These are phyloP conservation scores for Botrytis cinerea DNA, from an alignment of 2,329 filamentous ascomycete species.

Conservation along the genomic window DNA sequence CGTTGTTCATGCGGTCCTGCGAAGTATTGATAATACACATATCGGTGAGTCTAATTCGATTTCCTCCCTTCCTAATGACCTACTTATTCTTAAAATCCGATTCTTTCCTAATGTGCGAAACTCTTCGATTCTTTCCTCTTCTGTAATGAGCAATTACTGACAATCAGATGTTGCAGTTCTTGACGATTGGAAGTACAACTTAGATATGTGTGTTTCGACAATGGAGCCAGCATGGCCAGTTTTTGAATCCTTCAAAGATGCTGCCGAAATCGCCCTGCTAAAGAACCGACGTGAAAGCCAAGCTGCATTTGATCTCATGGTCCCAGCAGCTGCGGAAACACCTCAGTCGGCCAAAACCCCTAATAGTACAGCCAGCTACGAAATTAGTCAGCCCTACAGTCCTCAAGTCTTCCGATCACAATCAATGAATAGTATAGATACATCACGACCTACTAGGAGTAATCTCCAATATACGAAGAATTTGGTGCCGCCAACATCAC, in stretches of 20 bases:
- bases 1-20: conserved; percentile 36
- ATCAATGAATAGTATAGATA: conserved; percentile 20
- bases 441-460: conserved; percentile 17
- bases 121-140: not conserved
- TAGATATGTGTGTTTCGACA: conserved; percentile 36
- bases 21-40: conserved; percentile 38
- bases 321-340: conserved; percentile 31
- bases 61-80: not conserved
- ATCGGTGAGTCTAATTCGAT: conserved; percentile 20
- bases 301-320: conserved; percentile 37
- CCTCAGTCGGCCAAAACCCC: conserved; percentile 34
- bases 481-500: conserved; percentile 20
- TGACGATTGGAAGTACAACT: conserved; percentile 39
- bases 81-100: not conserved
- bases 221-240: conserved; percentile 39
- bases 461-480: conserved; percentile 25
- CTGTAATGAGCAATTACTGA: not conserved
- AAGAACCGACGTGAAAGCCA: conserved; percentile 35
- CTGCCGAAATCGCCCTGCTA: conserved; percentile 26
- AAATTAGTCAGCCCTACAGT: conserved; percentile 31
- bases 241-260: conserved; percentile 35
- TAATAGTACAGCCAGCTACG: conserved; percentile 33
- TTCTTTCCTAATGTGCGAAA: not conserved
- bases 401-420: conserved; percentile 31
- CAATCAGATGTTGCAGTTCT: conserved; percentile 19